Base-by-base conservation (phyloP, 306 rosid genomes). In the Ceratonia siliqua region DNA sequence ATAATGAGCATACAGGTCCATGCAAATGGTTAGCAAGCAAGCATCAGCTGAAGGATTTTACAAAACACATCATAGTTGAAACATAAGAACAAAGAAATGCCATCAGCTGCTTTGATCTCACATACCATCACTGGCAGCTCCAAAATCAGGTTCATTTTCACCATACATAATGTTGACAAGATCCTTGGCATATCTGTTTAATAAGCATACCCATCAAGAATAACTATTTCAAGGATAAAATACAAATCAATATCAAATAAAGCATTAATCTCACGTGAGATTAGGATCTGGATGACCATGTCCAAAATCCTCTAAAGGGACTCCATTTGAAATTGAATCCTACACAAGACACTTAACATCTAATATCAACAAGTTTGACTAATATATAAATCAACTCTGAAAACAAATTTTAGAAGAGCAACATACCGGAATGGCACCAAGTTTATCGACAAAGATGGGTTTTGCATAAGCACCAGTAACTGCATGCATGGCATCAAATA, bases 51-150 rank as follows among this genome's bases (percentile, higher is more conserved):
- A 50, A 39, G 54, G 49, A 5, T 57, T 18, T 43, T 6, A 61
- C 42, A 48, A 45, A 39, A 14, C 24, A 64, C 5, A 66, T 63
- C 20, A 55, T 49, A 36, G 18, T 12, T 36, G 68, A 76, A 75
- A 18, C 54, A 49, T 54, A 32, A 25, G 38, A 57, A 49, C 38
- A 68, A 50, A 41, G 68, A 57, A n/a, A 27, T 46, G 41, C 42
- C 46, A 62, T 20, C 49, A 32, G 28, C 41, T 22, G 36, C 48
- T 50, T 38, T 69, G 50, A 54, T 69, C 78, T 50, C 61, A 56
- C 79, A 78, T 89, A 95, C 99, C 99, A 87, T 95, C 99, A 84
- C 99, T 95, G 62, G 98, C 98, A 38, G 98, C 98, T 62, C 98
- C 99, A 25, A 95, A 89, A 89, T 92, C 99, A 68, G 97, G 96